phyloP scores from a whole-genome alignment of 768 basidiomycete species.

The Trametes meyenii region DNA sequence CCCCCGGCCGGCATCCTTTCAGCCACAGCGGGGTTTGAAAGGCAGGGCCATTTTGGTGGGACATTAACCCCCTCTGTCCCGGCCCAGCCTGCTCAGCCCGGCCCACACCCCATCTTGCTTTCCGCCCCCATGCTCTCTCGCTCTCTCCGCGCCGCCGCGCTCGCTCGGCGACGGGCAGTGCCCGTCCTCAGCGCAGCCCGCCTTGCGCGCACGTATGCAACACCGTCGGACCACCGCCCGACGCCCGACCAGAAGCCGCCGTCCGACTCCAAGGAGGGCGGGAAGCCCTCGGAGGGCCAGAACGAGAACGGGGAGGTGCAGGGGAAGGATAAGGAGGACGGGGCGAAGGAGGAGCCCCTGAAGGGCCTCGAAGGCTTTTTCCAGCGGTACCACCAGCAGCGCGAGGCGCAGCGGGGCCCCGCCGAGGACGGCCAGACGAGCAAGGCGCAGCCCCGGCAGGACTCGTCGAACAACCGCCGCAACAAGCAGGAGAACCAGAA shows the following conservation, averaged over 20 bases:
- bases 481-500: conserved; percentile 55
- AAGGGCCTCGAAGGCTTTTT: conserved; percentile 81
- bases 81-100: conserved; percentile 8
- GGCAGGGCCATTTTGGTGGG: no score
- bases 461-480: conserved; percentile 37
- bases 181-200: conserved; percentile 31
- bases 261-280: conserved; percentile 33
- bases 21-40: no score
- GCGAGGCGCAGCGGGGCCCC: conserved; percentile 43
- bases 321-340: conserved; percentile 38
- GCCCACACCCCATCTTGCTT: conserved; percentile 22
- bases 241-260: conserved; percentile 34
- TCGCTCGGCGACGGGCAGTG: conserved; percentile 45
- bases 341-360: conserved; percentile 43
- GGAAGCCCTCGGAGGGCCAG: conserved; percentile 39
- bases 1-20: no score
- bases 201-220: conserved; percentile 50
- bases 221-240: conserved; percentile 44
- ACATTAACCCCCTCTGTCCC: no score
- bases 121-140: conserved; percentile 60
- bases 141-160: conserved; percentile 51
- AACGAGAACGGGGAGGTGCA: conserved; percentile 39
- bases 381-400: conserved; percentile 56
- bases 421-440: conserved; percentile 24
- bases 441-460: conserved; percentile 15